phyloP scores from a whole-genome alignment of 2,329 filamentous ascomycete genomes.

The Beauveria brongniartii region DNA sequence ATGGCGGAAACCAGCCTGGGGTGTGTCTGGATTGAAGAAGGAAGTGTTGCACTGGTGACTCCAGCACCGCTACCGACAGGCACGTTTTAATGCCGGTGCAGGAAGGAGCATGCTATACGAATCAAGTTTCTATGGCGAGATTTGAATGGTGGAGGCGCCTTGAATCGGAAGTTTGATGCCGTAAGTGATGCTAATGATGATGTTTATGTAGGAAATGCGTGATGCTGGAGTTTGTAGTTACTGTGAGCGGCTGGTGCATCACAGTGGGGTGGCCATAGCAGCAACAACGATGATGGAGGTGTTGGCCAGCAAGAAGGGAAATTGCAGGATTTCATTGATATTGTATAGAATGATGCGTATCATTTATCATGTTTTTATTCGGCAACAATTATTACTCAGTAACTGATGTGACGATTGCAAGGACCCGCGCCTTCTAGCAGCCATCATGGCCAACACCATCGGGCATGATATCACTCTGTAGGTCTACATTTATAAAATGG shows the following conservation, averaged over 20 bases:
- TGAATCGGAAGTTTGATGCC: background rate
- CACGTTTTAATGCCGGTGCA: background rate
- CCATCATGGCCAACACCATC: background rate
- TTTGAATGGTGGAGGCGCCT: background rate
- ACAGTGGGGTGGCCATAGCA: background rate
- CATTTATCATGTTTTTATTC: background rate
- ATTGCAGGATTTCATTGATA: background rate
- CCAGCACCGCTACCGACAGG: background rate
- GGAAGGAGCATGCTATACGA: constrained; percentile 5
- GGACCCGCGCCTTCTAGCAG: background rate
- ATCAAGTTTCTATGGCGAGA: background rate
- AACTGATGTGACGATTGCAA: background rate
- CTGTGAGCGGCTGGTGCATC: background rate
- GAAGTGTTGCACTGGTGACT: background rate
- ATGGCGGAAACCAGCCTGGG: background rate
- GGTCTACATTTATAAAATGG: too few species aligned
- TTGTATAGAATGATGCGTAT: background rate
- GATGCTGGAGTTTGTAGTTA: background rate
- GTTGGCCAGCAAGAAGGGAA: background rate
- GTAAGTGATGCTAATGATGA: background rate
- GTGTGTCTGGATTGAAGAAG: background rate
- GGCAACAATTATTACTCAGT: background rate
- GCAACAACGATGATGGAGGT: background rate
- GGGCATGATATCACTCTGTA: background rate
- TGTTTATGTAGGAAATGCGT: background rate